phyloP scores from a whole-genome alignment of 257 asterid genomes.

The Rauvolfia tetraphylla region DNA sequence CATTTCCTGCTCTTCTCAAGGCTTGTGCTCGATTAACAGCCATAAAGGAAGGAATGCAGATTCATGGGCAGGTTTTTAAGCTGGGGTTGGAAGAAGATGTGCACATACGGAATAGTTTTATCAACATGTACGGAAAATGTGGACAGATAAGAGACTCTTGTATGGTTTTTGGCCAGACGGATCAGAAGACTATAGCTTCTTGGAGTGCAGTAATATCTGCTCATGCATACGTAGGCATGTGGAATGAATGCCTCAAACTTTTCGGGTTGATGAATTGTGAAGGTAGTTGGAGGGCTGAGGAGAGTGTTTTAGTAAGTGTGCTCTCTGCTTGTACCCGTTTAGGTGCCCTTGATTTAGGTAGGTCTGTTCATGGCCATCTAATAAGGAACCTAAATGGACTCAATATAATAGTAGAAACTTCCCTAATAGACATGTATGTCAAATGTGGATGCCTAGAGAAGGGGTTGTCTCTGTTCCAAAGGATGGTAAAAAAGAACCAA shows the following conservation, averaged over 20 bases:
- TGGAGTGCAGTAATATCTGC: slow-evolving; percentile 83
- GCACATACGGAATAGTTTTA: slow-evolving; percentile 66
- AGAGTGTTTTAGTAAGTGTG: slow-evolving; percentile 68
- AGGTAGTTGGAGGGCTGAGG: slow-evolving; percentile 63
- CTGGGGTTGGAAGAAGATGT: slow-evolving; percentile 54
- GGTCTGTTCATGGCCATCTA: slow-evolving; percentile 52
- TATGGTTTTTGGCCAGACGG: slow-evolving; percentile 49
- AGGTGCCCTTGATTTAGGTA: slow-evolving; percentile 56
- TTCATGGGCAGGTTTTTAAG: slow-evolving; percentile 66
- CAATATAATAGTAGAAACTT: slow-evolving; percentile 61
- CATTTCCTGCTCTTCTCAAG: slow-evolving; percentile 60
- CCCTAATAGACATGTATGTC: slow-evolving; percentile 61
- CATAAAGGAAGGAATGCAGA: slow-evolving; percentile 44
- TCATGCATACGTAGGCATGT: slow-evolving; percentile 50
- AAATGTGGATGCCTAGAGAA: slow-evolving; percentile 62
- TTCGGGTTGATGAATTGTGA: slow-evolving; percentile 45
- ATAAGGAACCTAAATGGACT: slow-evolving; percentile 56
- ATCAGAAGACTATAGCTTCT: slow-evolving; percentile 58
- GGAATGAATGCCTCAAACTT: slow-evolving; percentile 58
- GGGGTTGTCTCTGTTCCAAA: slow-evolving; percentile 48
- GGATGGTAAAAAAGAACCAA: slow-evolving; percentile 41
- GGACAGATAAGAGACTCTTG: slow-evolving; percentile 37
- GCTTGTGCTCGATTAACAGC: slow-evolving; percentile 47
- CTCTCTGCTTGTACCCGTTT: slow-evolving; percentile 68
- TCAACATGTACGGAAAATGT: slow-evolving; percentile 75